Evolutionary conservation across 371 early-diverging fungal species (phyloP).

Genomic region (Chytridiales sp.): DNA sequence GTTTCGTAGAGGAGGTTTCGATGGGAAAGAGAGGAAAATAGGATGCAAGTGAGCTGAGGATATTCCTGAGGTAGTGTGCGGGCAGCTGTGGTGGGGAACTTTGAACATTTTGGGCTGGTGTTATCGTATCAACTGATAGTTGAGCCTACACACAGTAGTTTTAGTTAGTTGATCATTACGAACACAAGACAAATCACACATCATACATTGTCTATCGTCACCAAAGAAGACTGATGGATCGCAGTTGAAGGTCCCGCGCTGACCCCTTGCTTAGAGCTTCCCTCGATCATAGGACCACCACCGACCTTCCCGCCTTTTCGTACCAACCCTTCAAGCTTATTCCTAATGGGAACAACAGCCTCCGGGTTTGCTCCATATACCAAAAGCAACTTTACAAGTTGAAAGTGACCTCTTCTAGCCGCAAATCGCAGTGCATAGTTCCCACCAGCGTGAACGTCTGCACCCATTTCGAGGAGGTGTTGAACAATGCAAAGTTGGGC

Average conservation of each 20-base stretch:
- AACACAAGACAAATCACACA: too few relatives aligned
- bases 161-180: too few relatives aligned
- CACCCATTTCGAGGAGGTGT: slow-evolving; percentile 23
- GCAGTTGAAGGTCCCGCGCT: too few relatives aligned
- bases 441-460: slow-evolving; percentile 20
- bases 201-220: too few relatives aligned
- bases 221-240: too few relatives aligned
- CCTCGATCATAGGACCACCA: slow-evolving; percentile 6
- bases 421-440: slow-evolving; percentile 32
- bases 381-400: slow-evolving; percentile 21
- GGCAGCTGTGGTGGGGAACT: too few relatives aligned
- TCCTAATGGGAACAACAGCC: slow-evolving; percentile 16
- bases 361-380: slow-evolving; percentile 25
- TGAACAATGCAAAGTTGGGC: slow-evolving; percentile 21
- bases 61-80: too few relatives aligned
- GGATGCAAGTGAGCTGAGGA: slow-evolving; percentile 1
- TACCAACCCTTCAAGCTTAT: background rate
- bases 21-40: background rate
- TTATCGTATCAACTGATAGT: too few relatives aligned
- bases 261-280: too few relatives aligned
- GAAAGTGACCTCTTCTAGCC: slow-evolving; percentile 29
- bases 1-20: background rate
- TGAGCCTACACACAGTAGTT: too few relatives aligned
- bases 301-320: slow-evolving; percentile 22
- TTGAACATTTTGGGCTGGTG: too few relatives aligned